Percentiles rank a stretch among this genome's conserved stretches.
phyloP scores from a whole-genome alignment of 768 basidiomycete genomes.

The Pluteus cervinus region DNA sequence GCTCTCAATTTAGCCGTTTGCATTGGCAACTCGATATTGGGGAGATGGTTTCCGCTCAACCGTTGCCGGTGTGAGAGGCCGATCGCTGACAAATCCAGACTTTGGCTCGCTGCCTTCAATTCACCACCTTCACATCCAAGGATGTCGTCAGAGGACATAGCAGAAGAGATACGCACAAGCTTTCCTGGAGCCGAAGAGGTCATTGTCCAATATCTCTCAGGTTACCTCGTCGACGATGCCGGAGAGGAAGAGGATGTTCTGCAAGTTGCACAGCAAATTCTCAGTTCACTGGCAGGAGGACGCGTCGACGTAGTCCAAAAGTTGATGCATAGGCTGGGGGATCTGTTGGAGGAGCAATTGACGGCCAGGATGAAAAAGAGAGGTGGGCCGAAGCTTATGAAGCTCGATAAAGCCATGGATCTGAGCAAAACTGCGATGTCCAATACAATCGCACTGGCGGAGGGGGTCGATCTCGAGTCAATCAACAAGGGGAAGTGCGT shows the following conservation, averaged over 20 bases:
- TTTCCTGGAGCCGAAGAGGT: constrained; percentile 81
- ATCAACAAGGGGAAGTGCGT: constrained; percentile 91
- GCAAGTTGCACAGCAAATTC: constrained; percentile 65
- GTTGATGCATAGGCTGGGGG: constrained; percentile 60
- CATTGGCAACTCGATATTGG: no score
- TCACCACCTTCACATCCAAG: constrained; percentile 1
- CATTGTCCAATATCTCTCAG: constrained; percentile 81
- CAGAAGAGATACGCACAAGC: constrained; percentile 64
- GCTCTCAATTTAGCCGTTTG: no score
- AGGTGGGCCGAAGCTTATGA: constrained; percentile 61
- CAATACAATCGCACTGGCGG: constrained; percentile 69
- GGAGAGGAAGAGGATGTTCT: constrained; percentile 85
- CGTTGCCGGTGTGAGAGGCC: no score
- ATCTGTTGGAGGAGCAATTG: constrained; percentile 62
- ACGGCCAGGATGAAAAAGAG: constrained; percentile 50
- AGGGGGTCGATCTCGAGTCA: constrained; percentile 85
- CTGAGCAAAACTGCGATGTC: constrained; percentile 81
- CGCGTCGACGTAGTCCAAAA: constrained; percentile 51
- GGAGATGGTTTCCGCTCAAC: no score
- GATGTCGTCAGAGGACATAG: constrained; percentile 74
- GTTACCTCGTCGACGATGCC: constrained; percentile 84
- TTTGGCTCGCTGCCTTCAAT: no score
- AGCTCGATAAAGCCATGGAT: constrained; percentile 83
- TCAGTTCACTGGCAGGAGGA: constrained; percentile 70
- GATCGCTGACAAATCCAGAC: no score